phyloP scores from a whole-genome alignment of 345 rosid species.

The Laguncularia racemosa region DNA sequence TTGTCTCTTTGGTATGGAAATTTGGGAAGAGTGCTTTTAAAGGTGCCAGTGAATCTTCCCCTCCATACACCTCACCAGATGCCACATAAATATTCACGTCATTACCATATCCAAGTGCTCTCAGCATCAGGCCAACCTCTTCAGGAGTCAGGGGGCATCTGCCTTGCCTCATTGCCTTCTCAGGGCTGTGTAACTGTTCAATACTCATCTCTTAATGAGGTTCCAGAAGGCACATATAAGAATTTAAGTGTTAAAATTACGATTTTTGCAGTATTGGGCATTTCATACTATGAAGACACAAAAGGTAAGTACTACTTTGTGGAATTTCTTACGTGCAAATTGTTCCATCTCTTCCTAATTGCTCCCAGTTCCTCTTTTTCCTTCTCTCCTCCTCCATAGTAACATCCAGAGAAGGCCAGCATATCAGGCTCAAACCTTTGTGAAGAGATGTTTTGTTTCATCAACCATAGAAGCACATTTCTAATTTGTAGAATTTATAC shows the following conservation, averaged over 20 bases:
- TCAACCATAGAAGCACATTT: too few relatives aligned
- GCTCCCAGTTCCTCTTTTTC: constrained; percentile 76
- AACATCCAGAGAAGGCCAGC: constrained; percentile 99
- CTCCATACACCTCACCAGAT: constrained; percentile 92
- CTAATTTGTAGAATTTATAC: too few relatives aligned
- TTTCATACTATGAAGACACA: too few relatives aligned
- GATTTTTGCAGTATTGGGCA: too few relatives aligned
- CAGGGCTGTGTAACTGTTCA: constrained; percentile 64
- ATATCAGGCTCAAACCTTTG: constrained; percentile 96
- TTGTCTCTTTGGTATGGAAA: constrained; percentile 75
- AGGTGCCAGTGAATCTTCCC: constrained; percentile 78
- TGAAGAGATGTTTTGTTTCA: constrained; percentile 18
- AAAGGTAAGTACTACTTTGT: too few relatives aligned
- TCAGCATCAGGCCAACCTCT: constrained; percentile 93
- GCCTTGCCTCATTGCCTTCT: constrained; percentile 92
- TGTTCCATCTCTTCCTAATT: constrained; percentile 94
- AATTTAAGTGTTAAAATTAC: too few relatives aligned
- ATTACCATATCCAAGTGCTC: constrained; percentile 92
- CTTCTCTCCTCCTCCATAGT: constrained; percentile 95
- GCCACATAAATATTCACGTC: constrained; percentile 93
- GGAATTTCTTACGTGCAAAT: constrained; percentile 65
- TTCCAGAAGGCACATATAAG: not conserved
- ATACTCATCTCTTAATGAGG: constrained; percentile 2
- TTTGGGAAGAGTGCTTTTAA: constrained; percentile 83
- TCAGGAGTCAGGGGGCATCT: constrained; percentile 95